Base-by-base conservation (phyloP, 805 yeast genomes). In the Saccharomycopsis sp. region DNA sequence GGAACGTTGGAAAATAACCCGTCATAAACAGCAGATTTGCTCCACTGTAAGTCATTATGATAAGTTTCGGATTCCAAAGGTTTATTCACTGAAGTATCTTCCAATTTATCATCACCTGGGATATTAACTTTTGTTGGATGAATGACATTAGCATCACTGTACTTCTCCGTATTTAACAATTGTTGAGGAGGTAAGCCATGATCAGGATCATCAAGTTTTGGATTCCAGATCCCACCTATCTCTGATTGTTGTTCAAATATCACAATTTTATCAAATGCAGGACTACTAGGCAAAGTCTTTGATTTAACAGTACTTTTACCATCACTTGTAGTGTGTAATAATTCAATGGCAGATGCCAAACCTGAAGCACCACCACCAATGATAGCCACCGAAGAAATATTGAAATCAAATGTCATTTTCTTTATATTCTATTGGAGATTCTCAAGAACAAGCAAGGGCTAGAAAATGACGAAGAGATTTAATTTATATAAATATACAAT, bases 1-100 rank as follows among this genome's bases (percentile, higher is more conserved):
- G 72, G 68, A 34, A 68, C 65, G 48, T 68, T 68, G 23, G 70
- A 62, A 54, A 59, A 67, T n/a, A 68, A 53, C 34, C 59, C 58
- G 4, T 62, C 57, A 41, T 57, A 68, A 9, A 67, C 58, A 1
- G 67, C 71, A 41, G 64, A 59, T 17, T 55, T 49, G 34, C 53
- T 57, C 72, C 72, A 68, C 28, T 66, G 66, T 36, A 59, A 54
- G 17, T 22, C 35, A 23, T 41, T 20, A 14, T 17, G 22, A 26
- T 29, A 16, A 9, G 29, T 9, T 9, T 14, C 39, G 3, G 40
- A 28, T 2, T 21, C 24, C 5, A 45, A 41, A 6, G 58, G 58
- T 2, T 31, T 32, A 1, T 44, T 45, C 3, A 38, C 4, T 2
- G 63, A 56, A 1, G 63, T 47, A 2, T 29, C 33, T 1, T 44